Base-by-base conservation (phyloP, 169 alveolate genomes). In the Plasmodium knowlesi region DNA sequence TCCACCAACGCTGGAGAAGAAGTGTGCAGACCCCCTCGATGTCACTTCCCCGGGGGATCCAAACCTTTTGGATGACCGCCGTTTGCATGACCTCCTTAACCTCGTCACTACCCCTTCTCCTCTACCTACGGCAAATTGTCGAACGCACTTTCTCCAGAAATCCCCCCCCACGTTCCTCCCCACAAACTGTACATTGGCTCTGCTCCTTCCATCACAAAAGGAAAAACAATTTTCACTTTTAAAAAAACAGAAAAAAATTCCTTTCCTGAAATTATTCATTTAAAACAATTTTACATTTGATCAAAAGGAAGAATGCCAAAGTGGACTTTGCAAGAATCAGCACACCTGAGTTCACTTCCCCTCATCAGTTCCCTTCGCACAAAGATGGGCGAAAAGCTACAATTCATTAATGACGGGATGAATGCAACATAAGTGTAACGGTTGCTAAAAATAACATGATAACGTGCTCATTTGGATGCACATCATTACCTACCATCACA, bases 201-300 rank as follows among this genome's bases (percentile, higher is more conserved):
- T 43, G 14, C 73, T 9, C 25, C 34, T 46, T 80, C 25, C 46
- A n/a, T 41, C 54, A 80, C 30, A 80, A 41, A 46, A 80, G 57
- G 85, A 19, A 46, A 80, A 46, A 46, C 30, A 43, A 25, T 41
- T 80, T n/a, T 46, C 85, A 80, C 67, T 80, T 80, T 30, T 80
- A 80, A 80, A 80, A 80, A 80, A 25, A 8, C 9, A 43, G 9
- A 80, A 80, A 39, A 25, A 22, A 41, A 25, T 57, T 43, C 67
- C 16, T 39, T 57, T 41, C 34, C 41, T 80, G 43, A 80, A 41
- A 8, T 9, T 41, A 80, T 80, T 80, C 85, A 80, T 80, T 80
- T 80, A 80, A 46, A 80, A 43, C 30, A 34, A 25, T 25, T 80
- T 80, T 80, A 80, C 72, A 34, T 32, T 10, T 39, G 6, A 22